phyloP scores from a whole-genome alignment of 345 rosid species.

The Hirschfeldia incana region DNA sequence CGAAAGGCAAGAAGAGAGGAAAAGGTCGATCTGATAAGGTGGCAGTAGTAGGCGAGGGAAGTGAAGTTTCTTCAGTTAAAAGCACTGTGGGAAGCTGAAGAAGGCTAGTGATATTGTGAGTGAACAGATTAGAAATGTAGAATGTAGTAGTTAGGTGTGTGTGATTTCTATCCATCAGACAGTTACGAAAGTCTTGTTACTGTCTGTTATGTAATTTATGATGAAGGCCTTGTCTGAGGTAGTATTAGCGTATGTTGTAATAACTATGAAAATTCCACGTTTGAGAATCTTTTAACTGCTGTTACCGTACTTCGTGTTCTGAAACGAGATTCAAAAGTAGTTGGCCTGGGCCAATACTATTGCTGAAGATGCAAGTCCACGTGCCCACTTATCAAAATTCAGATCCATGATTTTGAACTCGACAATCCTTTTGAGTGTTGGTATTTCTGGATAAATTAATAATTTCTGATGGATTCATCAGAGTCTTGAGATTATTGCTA shows the following conservation, averaged over 20 bases:
- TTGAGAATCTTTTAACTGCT: conserved; percentile 4
- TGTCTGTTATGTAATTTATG: conserved; percentile 25
- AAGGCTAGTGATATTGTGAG: neutral
- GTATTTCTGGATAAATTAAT: no score
- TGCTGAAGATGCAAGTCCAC: no score
- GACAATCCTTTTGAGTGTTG: no score
- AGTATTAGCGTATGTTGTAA: conserved; percentile 22
- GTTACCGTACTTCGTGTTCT: no score
- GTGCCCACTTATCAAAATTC: no score
- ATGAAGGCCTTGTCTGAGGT: conserved; percentile 20
- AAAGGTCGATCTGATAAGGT: conserved; percentile 50
- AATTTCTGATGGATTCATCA: no score
- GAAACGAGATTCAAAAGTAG: no score
- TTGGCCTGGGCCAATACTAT: no score
- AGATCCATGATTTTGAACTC: no score
- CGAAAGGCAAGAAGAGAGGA: conserved; percentile 74
- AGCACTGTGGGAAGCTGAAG: neutral
- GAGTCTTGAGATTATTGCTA: no score
- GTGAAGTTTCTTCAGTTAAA: conserved; percentile 20
- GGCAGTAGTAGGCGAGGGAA: conserved; percentile 42
- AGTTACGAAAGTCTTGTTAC: conserved; percentile 27
- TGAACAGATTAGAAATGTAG: conserved; percentile 12
- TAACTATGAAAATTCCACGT: conserved; percentile 4
- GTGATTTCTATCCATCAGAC: conserved; percentile 1
- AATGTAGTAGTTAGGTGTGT: conserved; percentile 13